These are phyloP conservation scores for Piper betle DNA, from an alignment of 164 flowering plant species.

Conservation along the genomic window DNA sequence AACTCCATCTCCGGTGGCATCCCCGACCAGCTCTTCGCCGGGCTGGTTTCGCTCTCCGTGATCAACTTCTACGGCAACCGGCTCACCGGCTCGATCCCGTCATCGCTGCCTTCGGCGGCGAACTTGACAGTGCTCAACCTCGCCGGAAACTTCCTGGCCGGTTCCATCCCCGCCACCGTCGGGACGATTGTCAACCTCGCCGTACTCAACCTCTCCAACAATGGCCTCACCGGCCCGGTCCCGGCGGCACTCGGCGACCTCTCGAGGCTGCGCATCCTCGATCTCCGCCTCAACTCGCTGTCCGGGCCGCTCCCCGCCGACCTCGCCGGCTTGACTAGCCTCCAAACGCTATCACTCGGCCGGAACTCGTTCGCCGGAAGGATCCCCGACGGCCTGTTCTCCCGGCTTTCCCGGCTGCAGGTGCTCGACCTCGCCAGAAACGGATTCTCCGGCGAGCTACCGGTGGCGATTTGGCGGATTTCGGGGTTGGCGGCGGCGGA, in stretches of 20 bases:
- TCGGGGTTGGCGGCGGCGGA: constrained; percentile 40
- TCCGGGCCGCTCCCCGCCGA: constrained; percentile 10
- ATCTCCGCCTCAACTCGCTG: constrained; percentile 45
- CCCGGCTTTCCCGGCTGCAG: constrained; percentile 21
- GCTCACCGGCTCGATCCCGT: constrained; percentile 31
- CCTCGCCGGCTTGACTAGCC: no score
- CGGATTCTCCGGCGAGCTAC: constrained; percentile 34
- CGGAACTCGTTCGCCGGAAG: no score
- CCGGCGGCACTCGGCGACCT: constrained; percentile 47
- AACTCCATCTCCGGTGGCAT: constrained; percentile 35
- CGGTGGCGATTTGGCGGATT: constrained; percentile 29
- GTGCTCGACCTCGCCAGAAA: constrained; percentile 29
- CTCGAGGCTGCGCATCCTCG: constrained; percentile 40
- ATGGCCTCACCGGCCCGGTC: constrained; percentile 32
- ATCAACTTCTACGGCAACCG: constrained; percentile 29
- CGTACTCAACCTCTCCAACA: constrained; percentile 38
- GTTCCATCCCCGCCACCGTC: constrained; percentile 33
- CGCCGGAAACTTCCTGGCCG: constrained; percentile 33
- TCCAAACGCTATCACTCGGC: no score
- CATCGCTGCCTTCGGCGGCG: constrained; percentile 12
- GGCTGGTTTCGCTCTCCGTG: constrained; percentile 14
- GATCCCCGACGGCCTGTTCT: constrained; percentile 5
- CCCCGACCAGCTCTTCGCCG: constrained; percentile 17
- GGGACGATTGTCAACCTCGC: constrained; percentile 23
- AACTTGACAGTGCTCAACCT: constrained; percentile 23